Base-by-base conservation (phyloP, 2,329 filamentous ascomycete genomes). In the Paecilomyces niveus region DNA sequence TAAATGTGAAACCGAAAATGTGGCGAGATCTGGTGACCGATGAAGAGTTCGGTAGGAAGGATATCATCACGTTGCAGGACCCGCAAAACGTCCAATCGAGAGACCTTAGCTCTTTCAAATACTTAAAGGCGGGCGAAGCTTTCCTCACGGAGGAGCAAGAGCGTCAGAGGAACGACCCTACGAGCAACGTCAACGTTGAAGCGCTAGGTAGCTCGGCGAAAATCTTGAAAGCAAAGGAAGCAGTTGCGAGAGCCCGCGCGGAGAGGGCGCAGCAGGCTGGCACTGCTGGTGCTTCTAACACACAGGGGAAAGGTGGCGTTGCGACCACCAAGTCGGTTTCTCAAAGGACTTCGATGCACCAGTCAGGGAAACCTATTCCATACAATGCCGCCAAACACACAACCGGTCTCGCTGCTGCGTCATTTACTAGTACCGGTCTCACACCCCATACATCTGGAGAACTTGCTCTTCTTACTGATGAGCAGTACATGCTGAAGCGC, bases 1-100 rank as follows among this genome's bases (percentile, higher is more conserved):
- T 99, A 78, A 99, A 99, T 73, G 88, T 99, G 75, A 97, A 97
- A 79, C 83, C 91, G 54, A 97, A 97, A 83, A 89, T 95, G 78
- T 99, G 94, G 94, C 84, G 81, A 64, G 94, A 99, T 75, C 77
- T 99, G 51, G 83, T 97, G 8, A 90, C 89, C 68, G 93, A 99
- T 66, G 83, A 86, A 62, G 89, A 92, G 59, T 99, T 99, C 68
- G 85, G 85, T 31, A 85, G 94, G 62, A 89, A 89, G 66, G 94
- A 99, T 74, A 93, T 99, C 61, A 96, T 99, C 69, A 97, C 92
- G 0, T 79, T 99, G 9, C 95, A 99, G 72, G 94, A 99, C 71
- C 94, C 94, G 10, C 92, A 96, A 71, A 96, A 96, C 72, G 80
- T 94, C 21, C 87, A 89, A 58, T 85, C 86, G 57, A 80, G 93